Evolutionary conservation across 148 eudicot genomes (phyloP), one percentile per base, ranked within the genome.

Genomic region (Rhododendron simsii): DNA sequence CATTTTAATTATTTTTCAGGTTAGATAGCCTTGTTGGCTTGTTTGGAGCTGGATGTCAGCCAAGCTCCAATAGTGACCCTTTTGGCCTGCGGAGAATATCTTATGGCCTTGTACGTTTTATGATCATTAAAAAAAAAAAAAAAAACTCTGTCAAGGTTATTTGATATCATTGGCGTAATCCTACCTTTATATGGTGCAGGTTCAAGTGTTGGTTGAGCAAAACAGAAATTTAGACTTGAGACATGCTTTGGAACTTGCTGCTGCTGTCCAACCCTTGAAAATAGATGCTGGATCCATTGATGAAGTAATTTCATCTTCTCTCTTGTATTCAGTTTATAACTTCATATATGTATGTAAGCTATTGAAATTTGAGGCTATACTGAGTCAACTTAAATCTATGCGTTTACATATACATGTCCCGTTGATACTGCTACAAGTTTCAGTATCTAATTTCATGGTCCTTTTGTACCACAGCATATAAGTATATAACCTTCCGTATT

Each of bases 31-130:
- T 97, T 90, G 98, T 97, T 87, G 99, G 99, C 79, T 89, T 97
- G 86, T 93, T 97, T 90, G 98, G 96, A 84, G 98, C 98, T 74
- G 98, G 99, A 81, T 97, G 99, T 88, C 98, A 95, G 89, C 95
- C 99, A 86, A 97, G 91, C 88, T 95, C 98, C 71, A 86, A 91
- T 74, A 97, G 90, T 87, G 99, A 97, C 77, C 99, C 98, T 76
- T 95, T 95, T 87, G 99, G 99, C 83, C 89, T 97, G 83, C 94
- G 98, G 78, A 93, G 99, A 89, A 94, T 90, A 86, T 94, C 99
- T 88, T 97, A 97, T 88, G 99, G 95, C 89, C 96, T 97, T 84
- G 99, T 97, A 93, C 86, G 98, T 75, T n/a, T 63, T 12, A 30
- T 15, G 35, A 77, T 75, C 78, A 44, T 65, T 16, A 26, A 63